Evolutionary conservation across 495 filamentous ascomycete genomes (phyloP).

Genomic region (Terfezia boudieri): DNA sequence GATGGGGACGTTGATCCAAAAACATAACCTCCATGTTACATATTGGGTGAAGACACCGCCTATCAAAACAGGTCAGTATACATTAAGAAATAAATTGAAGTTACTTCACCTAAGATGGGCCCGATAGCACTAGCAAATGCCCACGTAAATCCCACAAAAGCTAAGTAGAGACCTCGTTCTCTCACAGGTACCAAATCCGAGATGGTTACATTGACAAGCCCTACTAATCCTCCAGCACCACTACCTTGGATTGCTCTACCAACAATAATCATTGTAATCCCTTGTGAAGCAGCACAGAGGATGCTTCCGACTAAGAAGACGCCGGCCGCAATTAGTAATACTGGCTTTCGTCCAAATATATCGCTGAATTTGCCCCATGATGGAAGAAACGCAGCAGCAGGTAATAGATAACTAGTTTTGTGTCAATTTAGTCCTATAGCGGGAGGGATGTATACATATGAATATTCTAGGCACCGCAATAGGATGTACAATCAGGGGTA

Average conservation of each 20-base stretch:
- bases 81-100: no score
- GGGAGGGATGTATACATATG: no score
- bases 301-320: conserved; percentile 60
- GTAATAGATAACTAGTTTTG: conserved; percentile 18
- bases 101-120: conserved; percentile 37
- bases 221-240: conserved; percentile 64
- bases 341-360: conserved; percentile 67
- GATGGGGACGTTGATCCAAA: conserved; percentile 51
- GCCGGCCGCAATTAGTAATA: conserved; percentile 46
- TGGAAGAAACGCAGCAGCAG: conserved; percentile 23
- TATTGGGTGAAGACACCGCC: conserved; percentile 41
- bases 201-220: conserved; percentile 62
- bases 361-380: conserved; percentile 33
- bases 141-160: conserved; percentile 47
- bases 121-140: conserved; percentile 51
- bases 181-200: conserved; percentile 35
- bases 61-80: no score
- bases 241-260: conserved; percentile 60
- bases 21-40: conserved; percentile 39
- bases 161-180: conserved; percentile 40
- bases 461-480: conserved; percentile 23
- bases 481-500: conserved; percentile 30
- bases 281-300: conserved; percentile 42
- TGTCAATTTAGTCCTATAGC: no score
- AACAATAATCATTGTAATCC: conserved; percentile 51